Evolutionary conservation across 768 basidiomycete species (phyloP), one percentile per base, ranked within the genome.

Genomic region (Leccinum fibrillosum): DNA sequence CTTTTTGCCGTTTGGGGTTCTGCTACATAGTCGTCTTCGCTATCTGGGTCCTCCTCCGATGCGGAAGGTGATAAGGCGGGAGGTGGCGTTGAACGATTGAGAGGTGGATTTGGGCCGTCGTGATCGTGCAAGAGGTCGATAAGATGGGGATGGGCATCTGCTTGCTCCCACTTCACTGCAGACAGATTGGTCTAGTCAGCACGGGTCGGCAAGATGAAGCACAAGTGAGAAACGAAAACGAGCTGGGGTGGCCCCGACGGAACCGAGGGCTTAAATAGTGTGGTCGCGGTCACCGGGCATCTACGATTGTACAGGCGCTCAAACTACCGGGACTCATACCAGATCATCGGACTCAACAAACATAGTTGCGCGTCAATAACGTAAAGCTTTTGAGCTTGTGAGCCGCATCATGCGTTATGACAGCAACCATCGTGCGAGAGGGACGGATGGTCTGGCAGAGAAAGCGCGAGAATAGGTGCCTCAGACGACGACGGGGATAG

Each of bases 141-240:
- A 48, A 66, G 64, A 59, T 79, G 81, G 60, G 88, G 83, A 47
- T 86, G 61, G 4, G 80, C 83, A 19, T 84, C 83, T 26, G 78
- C 73, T 1, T 83, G 87, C 67, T 92, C 89, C 88, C 88, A 92
- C 62, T 80, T 72, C 84, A 84, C 90, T 92, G 71, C 45, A 58
- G 70, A 68, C 60, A 55, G 67, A 62, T 67, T 42, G 60, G 65
- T 62, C 55, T 65, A 57, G 66, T 71, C 64, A 72, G 75, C 69
- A 66, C 61, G 61, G 26, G 54, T 63, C 57, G 56, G 32, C 49
- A 61, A 56, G 11, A 17, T 57, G 57, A 55, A 63, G 55, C 58
- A 59, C 51, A 55, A 62, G 39, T 30, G 61, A 58, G 62, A 63
- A 54, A 42, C 57, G 23, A 64, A 53, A 51, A 48, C 48, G 35